phyloP scores from a whole-genome alignment of 1,284 basidiomycete genomes.

The Ustilago trichophora region DNA sequence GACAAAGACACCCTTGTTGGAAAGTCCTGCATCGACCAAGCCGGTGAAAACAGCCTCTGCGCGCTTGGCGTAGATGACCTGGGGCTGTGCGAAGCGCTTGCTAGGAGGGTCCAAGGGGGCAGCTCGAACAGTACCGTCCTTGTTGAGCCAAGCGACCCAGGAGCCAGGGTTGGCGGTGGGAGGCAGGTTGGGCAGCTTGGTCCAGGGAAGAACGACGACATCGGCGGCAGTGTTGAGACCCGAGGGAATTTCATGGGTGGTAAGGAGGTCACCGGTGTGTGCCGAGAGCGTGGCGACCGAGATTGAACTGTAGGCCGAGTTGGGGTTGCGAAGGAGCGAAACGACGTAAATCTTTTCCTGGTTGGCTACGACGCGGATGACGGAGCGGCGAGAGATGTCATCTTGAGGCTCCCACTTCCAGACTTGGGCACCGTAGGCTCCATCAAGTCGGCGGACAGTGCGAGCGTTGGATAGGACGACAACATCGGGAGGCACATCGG shows the following conservation, averaged over 20 bases:
- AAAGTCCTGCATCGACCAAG: conserved; percentile 53
- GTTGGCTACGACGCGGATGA: conserved; percentile 36
- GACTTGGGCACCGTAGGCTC: conserved; percentile 14
- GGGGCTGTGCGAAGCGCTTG: conserved; percentile 43
- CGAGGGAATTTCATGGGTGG: conserved; percentile 39
- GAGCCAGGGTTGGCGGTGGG: conserved; percentile 43
- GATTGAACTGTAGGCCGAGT: conserved; percentile 33
- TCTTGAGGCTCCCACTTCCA: conserved; percentile 38
- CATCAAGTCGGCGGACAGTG: conserved; percentile 43
- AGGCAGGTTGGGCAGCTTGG: conserved; percentile 38
- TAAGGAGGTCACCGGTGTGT: conserved; percentile 38
- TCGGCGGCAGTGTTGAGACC: conserved; percentile 34
- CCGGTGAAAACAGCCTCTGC: conserved; percentile 32
- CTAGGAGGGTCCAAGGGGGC: conserved; percentile 45
- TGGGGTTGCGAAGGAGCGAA: conserved; percentile 35
- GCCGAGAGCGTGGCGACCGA: conserved; percentile 43
- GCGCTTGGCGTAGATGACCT: conserved; percentile 43
- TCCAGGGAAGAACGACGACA: conserved; percentile 47
- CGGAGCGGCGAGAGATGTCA: conserved; percentile 25
- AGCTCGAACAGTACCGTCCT: conserved; percentile 51
- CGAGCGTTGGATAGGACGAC: conserved; percentile 47
- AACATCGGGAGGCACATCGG: conserved; percentile 29
- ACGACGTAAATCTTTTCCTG: conserved; percentile 49
- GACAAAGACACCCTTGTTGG: conserved; percentile 56
- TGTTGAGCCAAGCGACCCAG: conserved; percentile 60